Evolutionary conservation across 2,329 filamentous ascomycete genomes (phyloP).

Genomic region (Venturia carpophila): DNA sequence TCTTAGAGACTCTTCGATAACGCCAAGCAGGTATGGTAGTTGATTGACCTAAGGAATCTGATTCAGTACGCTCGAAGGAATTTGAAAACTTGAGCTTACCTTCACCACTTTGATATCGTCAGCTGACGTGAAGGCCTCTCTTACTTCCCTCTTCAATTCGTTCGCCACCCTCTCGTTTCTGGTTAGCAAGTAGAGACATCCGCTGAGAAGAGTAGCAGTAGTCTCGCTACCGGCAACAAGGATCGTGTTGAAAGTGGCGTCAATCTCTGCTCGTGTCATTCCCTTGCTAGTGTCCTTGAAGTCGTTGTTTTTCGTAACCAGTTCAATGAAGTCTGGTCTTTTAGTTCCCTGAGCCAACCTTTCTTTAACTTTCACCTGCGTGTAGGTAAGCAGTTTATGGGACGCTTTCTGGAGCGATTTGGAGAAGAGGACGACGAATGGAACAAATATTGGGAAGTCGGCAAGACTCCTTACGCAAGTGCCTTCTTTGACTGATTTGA

Average conservation of each 20-base stretch:
- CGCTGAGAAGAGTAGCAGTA: conserved; percentile 35
- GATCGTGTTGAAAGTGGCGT: conserved; percentile 31
- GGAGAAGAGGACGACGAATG: not conserved
- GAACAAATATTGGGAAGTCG: not conserved
- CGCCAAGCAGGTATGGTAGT: not conserved
- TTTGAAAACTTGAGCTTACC: not conserved
- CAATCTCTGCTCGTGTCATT: conserved; percentile 29
- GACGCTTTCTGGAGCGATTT: not conserved
- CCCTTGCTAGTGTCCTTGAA: not conserved
- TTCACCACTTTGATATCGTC: not conserved
- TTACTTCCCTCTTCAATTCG: not conserved
- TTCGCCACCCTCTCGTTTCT: conserved; percentile 28
- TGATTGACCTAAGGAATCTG: not conserved
- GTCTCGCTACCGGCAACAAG: conserved; percentile 41
- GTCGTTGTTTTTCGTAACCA: not conserved
- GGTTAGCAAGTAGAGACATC: conserved; percentile 31
- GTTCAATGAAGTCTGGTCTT: not conserved
- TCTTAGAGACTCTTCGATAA: conserved; percentile 1
- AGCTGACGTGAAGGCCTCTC: not conserved
- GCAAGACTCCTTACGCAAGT: not conserved
- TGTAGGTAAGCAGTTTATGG: not conserved
- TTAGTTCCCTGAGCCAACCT: not conserved
- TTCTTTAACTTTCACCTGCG: not conserved
- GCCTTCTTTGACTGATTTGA: not conserved
- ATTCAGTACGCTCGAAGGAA: not conserved